Conservation (phyloP, 2,329 filamentous ascomycete species). For the Colletotrichum musae region DNA sequence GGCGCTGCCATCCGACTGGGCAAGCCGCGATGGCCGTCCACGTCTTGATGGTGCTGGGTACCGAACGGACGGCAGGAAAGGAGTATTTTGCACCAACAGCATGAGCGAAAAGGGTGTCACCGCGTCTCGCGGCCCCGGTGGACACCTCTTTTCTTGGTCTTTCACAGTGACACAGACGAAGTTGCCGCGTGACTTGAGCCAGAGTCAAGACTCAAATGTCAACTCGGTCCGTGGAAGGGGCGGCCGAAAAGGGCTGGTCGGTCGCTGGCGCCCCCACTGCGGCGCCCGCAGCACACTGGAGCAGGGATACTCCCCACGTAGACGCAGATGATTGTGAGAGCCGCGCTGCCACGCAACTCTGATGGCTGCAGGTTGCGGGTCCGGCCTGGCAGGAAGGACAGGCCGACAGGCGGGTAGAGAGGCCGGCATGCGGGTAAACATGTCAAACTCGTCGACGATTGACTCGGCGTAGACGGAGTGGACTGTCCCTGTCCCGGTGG, state of each 20-base stretch:
- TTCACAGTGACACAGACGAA: neutral
- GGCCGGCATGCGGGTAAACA: constrained; percentile 9
- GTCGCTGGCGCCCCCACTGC: constrained; percentile 8
- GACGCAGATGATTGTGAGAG: constrained; percentile 23
- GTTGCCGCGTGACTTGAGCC: neutral
- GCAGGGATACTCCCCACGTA: constrained; percentile 2
- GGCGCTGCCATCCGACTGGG: neutral
- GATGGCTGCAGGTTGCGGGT: constrained; percentile 3
- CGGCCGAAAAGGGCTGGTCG: neutral
- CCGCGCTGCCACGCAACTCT: constrained; percentile 24
- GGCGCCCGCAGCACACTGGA: neutral
- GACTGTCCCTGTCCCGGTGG: neutral
- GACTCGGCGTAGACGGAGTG: constrained; percentile 11
- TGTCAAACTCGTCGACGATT: constrained; percentile 7
- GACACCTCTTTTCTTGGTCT: neutral
- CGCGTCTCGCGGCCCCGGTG: neutral
- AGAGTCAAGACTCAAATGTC: neutral
- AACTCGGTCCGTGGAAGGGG: neutral
- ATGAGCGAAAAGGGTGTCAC: neutral
- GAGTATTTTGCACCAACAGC: neutral
- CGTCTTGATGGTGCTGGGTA: neutral
- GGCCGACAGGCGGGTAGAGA: constrained; percentile 7
- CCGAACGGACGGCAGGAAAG: too few relatives aligned
- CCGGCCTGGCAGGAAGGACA: neutral
- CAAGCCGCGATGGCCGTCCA: neutral